phyloP scores from a whole-genome alignment of 768 basidiomycete genomes.

The Tylopilus plumbeoviolaceoides region DNA sequence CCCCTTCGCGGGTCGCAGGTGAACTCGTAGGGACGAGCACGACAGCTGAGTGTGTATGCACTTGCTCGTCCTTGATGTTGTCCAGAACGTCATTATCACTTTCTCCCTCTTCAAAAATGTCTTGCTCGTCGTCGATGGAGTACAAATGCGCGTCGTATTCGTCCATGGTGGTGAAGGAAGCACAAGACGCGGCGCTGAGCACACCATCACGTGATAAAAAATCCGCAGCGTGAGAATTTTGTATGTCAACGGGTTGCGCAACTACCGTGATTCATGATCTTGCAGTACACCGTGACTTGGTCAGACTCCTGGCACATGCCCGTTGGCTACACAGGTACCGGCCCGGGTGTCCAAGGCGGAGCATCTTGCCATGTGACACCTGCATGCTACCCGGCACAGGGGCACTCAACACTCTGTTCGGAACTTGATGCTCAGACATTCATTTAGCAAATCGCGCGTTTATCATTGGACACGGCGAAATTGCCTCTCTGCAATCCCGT shows the following conservation, averaged over 20 bases:
- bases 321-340: no score
- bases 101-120: conserved; percentile 3
- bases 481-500: background rate
- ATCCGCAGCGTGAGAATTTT: no score
- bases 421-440: background rate
- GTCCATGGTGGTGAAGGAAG: conserved; percentile 10
- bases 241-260: no score
- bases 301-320: no score
- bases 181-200: conserved; percentile 2
- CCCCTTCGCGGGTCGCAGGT: background rate
- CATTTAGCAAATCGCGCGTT: background rate
- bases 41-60: conserved; percentile 1
- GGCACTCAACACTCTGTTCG: no score
- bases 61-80: conserved; percentile 20
- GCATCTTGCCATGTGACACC: no score
- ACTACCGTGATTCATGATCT: no score
- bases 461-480: background rate
- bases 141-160: conserved; percentile 23
- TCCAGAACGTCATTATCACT: conserved; percentile 23
- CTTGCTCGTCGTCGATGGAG: conserved; percentile 20
- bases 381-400: no score
- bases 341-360: no score
- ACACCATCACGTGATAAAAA: conserved; percentile 1
- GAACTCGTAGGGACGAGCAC: conserved; percentile 19
- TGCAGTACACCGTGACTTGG: no score